Evolutionary conservation across 768 basidiomycete species (phyloP).

Genomic region (Lactarius deliciosus): DNA sequence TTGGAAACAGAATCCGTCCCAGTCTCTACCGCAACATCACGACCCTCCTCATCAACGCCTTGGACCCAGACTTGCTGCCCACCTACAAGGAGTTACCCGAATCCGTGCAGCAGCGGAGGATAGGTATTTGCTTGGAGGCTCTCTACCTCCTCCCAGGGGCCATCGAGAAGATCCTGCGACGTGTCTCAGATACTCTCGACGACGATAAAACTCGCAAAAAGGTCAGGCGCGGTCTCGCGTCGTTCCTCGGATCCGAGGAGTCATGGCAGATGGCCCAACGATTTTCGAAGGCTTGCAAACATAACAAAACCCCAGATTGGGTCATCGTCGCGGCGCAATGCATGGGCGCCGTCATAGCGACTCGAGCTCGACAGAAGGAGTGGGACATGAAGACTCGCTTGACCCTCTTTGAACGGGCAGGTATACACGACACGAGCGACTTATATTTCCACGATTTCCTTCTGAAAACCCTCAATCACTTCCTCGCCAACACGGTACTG

Average conservation of each 20-base stretch:
- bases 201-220: background rate
- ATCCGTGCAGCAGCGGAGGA: background rate
- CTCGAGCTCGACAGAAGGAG: too few relatives aligned
- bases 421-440: background rate
- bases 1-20: background rate
- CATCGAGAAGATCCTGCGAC: background rate
- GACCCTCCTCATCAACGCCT: background rate
- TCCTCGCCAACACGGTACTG: conserved; percentile 4
- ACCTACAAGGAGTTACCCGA: conserved; percentile 3
- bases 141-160: conserved; percentile 4
- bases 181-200: background rate
- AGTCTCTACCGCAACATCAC: background rate
- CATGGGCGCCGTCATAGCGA: conserved; percentile 1
- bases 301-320: too few relatives aligned
- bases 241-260: background rate
- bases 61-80: background rate
- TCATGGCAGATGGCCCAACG: conserved; percentile 6
- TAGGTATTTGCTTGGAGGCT: background rate
- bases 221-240: background rate
- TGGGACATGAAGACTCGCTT: too few relatives aligned
- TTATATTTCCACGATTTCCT: background rate
- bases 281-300: background rate
- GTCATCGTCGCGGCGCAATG: conserved; percentile 11
- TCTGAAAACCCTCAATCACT: conserved; percentile 10
- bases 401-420: background rate